Evolutionary conservation across 257 asterid species (phyloP).

Genomic region (Capsicum chinense): DNA sequence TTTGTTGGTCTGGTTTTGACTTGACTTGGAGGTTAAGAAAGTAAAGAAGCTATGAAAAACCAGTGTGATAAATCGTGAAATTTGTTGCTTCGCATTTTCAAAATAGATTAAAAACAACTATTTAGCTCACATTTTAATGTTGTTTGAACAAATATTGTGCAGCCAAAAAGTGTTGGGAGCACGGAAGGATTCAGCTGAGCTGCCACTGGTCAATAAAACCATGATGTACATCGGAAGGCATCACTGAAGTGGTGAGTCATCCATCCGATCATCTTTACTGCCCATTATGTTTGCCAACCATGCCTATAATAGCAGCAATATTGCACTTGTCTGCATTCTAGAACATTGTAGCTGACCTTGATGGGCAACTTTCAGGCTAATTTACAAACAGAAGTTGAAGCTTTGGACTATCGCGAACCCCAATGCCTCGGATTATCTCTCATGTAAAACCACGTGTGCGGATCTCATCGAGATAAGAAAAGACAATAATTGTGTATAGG

Average conservation of each 20-base stretch:
- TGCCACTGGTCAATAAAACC: conserved; percentile 83
- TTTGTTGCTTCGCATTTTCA: background rate
- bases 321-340: conserved; percentile 4
- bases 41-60: background rate
- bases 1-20: too few species aligned
- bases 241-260: conserved; percentile 46
- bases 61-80: background rate
- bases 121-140: background rate
- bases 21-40: too few species aligned
- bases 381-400: conserved; percentile 30
- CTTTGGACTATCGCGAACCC: conserved; percentile 36
- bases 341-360: conserved; percentile 29
- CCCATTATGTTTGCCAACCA: conserved; percentile 27
- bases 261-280: conserved; percentile 43
- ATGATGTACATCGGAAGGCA: conserved; percentile 82
- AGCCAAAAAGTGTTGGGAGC: conserved; percentile 64
- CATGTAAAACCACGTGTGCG: background rate
- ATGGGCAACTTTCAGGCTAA: conserved; percentile 51
- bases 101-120: background rate
- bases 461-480: conserved; percentile 29
- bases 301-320: conserved; percentile 22
- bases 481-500: conserved; percentile 43
- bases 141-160: conserved; percentile 32
- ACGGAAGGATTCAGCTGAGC: conserved; percentile 68
- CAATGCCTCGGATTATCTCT: conserved; percentile 20